These are phyloP conservation scores for Brassica napus DNA, from an alignment of 345 rosid species.

Conservation along the genomic window DNA sequence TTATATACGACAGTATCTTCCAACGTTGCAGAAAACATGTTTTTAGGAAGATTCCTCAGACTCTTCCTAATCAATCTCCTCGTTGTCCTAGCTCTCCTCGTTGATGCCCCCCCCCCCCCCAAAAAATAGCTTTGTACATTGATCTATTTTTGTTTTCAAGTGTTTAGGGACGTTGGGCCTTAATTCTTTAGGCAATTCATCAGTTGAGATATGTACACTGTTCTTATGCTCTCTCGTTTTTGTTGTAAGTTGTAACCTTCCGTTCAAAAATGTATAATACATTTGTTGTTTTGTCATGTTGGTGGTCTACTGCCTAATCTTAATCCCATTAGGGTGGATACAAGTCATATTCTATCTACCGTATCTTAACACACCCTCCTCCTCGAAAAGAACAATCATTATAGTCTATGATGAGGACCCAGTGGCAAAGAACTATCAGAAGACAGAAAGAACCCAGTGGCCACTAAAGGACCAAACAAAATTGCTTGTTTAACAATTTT, in stretches of 20 bases:
- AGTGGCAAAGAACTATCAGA: not conserved
- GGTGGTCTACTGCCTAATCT: not conserved
- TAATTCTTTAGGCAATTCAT: slow-evolving; percentile 21
- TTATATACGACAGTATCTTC: slow-evolving; percentile 89
- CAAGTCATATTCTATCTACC: slow-evolving; percentile 7
- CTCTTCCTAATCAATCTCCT: slow-evolving; percentile 53
- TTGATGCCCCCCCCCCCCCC: too few species aligned
- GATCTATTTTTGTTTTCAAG: not conserved
- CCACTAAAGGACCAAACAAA: not conserved
- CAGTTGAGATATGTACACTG: slow-evolving; percentile 11
- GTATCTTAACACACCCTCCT: not conserved
- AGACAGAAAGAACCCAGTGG: not conserved
- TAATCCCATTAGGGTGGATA: not conserved
- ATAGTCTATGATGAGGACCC: not conserved
- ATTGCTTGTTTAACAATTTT: slow-evolving; percentile 12
- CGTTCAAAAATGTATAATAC: not conserved
- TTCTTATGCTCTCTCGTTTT: not conserved
- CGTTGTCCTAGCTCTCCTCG: slow-evolving; percentile 27
- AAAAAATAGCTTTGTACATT: slow-evolving; percentile 26
- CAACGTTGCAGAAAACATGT: slow-evolving; percentile 93
- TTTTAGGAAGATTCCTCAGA: slow-evolving; percentile 61
- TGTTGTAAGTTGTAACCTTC: slow-evolving; percentile 24
- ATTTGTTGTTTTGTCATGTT: slow-evolving; percentile 1
- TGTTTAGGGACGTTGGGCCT: slow-evolving; percentile 2
- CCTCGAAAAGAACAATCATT: not conserved